Conservation (phyloP, 768 basidiomycete genomes). For the Boletus coccyginus region DNA sequence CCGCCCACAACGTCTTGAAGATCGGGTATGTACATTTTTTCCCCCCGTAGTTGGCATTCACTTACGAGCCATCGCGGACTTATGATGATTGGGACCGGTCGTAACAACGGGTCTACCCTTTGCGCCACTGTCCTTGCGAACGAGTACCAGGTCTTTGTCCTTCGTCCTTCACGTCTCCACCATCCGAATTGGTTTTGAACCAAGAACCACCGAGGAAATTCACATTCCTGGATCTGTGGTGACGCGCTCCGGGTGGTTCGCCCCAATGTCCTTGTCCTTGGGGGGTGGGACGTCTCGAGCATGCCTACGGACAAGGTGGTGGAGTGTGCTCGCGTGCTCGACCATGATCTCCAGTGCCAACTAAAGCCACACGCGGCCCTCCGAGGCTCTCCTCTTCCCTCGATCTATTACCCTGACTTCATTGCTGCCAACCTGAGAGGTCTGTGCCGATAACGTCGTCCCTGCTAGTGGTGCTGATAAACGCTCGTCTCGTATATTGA, state of each 20-base stretch:
- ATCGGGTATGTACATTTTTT: too few relatives aligned
- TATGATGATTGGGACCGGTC: slow-evolving; percentile 95
- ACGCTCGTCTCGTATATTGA: slow-evolving; percentile 64
- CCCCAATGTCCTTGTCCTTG: slow-evolving; percentile 95
- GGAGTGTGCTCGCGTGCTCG: slow-evolving; percentile 89
- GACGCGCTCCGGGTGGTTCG: slow-evolving; percentile 95
- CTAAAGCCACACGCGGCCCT: slow-evolving; percentile 81
- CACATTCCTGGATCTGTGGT: slow-evolving; percentile 78
- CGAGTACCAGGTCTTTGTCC: slow-evolving; percentile 88
- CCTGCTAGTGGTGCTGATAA: slow-evolving; percentile 70
- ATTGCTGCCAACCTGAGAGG: slow-evolving; percentile 97
- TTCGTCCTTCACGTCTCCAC: slow-evolving; percentile 89
- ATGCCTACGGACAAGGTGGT: slow-evolving; percentile 86
- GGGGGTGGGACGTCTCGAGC: slow-evolving; percentile 97
- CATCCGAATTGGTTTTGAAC: slow-evolving; percentile 84
- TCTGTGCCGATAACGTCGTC: slow-evolving; percentile 91
- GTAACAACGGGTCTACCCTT: slow-evolving; percentile 95
- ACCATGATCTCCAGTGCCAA: slow-evolving; percentile 96
- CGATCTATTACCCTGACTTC: slow-evolving; percentile 96
- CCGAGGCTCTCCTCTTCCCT: slow-evolving; percentile 82
- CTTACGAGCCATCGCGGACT: slow-evolving; percentile 47
- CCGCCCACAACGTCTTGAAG: too few relatives aligned
- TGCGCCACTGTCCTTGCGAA: slow-evolving; percentile 95
- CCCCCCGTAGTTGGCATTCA: slow-evolving; percentile 1
- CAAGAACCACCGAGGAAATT: slow-evolving; percentile 79